phyloP scores from a whole-genome alignment of 2,329 filamentous ascomycete genomes.

The Septoria petroselini region DNA sequence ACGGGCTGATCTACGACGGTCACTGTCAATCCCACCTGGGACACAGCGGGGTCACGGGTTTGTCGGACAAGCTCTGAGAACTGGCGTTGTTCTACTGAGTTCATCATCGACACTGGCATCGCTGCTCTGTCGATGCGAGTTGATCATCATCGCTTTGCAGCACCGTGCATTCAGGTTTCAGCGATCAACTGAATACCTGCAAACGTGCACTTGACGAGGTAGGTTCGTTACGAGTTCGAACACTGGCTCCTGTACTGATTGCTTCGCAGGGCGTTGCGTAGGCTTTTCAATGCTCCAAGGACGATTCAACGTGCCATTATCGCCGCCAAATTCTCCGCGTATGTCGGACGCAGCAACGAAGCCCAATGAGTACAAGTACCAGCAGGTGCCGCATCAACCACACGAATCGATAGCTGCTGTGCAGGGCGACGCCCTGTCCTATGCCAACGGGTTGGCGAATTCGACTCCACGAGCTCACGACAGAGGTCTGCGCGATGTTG shows the following conservation, averaged over 20 bases:
- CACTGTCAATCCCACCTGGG: too few species aligned
- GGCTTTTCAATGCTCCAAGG: conserved; percentile 39
- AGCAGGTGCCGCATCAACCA: conserved; percentile 32
- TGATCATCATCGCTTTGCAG: too few species aligned
- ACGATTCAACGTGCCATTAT: conserved; percentile 48
- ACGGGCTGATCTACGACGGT: too few species aligned
- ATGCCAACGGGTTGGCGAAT: neutral
- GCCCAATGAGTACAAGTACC: conserved; percentile 46
- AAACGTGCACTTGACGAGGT: neutral
- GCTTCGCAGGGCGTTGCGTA: neutral
- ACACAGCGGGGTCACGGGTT: too few species aligned
- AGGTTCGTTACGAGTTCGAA: neutral
- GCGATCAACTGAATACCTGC: neutral
- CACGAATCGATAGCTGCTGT: conserved; percentile 26
- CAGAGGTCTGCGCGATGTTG: neutral
- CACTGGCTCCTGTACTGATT: neutral
- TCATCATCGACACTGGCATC: too few species aligned
- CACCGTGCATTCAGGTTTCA: too few species aligned
- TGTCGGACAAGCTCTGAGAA: too few species aligned
- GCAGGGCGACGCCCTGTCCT: conserved; percentile 1
- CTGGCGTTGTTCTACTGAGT: too few species aligned
- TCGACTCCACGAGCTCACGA: neutral
- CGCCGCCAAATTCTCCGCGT: conserved; percentile 51
- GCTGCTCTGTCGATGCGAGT: too few species aligned
- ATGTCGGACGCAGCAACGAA: conserved; percentile 49